Evolutionary conservation across 2,329 filamentous ascomycete genomes (phyloP).

Genomic region (Colletotrichum sp.): DNA sequence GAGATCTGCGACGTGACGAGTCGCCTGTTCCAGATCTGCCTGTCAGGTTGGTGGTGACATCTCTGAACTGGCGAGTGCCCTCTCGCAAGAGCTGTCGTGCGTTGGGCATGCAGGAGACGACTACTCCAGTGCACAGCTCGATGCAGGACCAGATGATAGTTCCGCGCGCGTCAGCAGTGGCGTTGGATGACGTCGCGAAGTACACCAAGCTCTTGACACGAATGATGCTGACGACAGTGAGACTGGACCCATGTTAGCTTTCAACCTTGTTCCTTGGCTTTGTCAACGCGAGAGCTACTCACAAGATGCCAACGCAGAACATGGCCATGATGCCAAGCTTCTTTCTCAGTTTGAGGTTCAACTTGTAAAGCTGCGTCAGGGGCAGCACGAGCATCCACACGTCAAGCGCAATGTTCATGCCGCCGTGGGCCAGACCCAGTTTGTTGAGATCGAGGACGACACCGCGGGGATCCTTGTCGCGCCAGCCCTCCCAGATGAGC

Average conservation of each 20-base stretch:
- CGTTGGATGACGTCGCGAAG: constrained; percentile 33
- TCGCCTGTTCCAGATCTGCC: neutral
- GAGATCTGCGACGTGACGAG: neutral
- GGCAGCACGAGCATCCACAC: constrained; percentile 46
- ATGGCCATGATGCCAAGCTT: constrained; percentile 39
- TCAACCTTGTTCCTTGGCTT: neutral
- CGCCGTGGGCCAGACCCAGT: constrained; percentile 44
- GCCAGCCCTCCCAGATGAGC: constrained; percentile 45
- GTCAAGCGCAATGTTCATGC: constrained; percentile 49
- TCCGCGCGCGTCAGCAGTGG: neutral
- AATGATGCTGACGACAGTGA: constrained; percentile 34
- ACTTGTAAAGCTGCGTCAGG: constrained; percentile 35
- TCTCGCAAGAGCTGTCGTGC: neutral
- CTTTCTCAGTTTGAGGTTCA: constrained; percentile 38
- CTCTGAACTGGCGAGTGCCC: neutral
- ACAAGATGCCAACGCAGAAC: constrained; percentile 35
- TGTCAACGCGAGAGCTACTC: neutral
- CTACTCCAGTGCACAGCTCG: neutral
- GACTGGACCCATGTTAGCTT: constrained; percentile 22
- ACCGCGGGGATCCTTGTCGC: constrained; percentile 30
- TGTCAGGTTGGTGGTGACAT: neutral
- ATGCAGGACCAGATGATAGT: neutral
- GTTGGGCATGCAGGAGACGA: constrained; percentile 2
- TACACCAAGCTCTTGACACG: constrained; percentile 43
- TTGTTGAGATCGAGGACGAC: constrained; percentile 35